Conservation (phyloP, 192 early-diverging fungal genomes). For the Umbelopsis ramanniana region DNA sequence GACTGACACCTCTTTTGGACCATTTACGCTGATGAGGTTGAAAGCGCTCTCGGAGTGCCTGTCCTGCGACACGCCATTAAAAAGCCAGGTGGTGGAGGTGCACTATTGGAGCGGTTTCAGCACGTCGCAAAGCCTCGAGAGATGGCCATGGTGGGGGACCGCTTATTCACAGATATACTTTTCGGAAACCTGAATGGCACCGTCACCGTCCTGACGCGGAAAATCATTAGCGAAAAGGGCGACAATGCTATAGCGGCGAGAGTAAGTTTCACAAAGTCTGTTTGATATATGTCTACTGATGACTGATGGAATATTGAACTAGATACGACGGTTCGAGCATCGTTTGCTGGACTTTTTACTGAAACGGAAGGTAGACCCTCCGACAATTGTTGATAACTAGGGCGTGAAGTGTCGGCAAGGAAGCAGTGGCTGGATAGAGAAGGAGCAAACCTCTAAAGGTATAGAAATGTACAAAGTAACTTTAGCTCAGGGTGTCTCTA, state of each 20-base stretch:
- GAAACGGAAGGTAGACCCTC: not conserved
- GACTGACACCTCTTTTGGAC: conserved; percentile 60
- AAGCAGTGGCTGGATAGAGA: no score
- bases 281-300: not conserved
- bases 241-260: conserved; percentile 76
- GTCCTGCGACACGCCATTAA: conserved; percentile 62
- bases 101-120: conserved; percentile 57
- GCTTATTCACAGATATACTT: conserved; percentile 84
- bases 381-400: not conserved
- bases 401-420: not conserved
- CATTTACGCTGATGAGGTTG: conserved; percentile 40
- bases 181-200: conserved; percentile 81
- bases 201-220: conserved; percentile 68
- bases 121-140: conserved; percentile 37
- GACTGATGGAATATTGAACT: not conserved
- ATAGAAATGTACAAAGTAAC: no score
- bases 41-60: conserved; percentile 56
- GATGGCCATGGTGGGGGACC: conserved; percentile 86
- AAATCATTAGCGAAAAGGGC: conserved; percentile 72
- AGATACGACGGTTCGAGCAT: conserved; percentile 23
- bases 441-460: no score
- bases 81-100: conserved; percentile 79
- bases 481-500: no score
- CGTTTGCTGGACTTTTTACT: not conserved
- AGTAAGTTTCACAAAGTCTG: conserved; percentile 30